Evolutionary conservation across 2,329 filamentous ascomycete genomes (phyloP), one percentile per base, ranked within the genome.

Genomic region (Ophiocordyceps robertsii): DNA sequence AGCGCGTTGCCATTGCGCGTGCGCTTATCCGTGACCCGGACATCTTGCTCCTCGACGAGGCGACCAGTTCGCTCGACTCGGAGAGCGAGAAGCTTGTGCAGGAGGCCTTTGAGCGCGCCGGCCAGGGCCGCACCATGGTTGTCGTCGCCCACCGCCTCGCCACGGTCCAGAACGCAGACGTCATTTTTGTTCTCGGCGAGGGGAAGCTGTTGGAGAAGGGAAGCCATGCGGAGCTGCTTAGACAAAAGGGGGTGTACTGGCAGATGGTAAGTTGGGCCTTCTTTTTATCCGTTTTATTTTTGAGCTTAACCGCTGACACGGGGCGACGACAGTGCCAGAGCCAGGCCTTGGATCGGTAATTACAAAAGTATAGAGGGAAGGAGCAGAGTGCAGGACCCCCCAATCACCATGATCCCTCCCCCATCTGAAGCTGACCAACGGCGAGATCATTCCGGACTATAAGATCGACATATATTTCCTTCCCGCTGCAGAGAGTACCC

Each of bases 81-180:
- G 74, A 79, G 53, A 71, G 70, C 37, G 73, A 77, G 58, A 68
- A 73, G 55, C 63, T 77, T n/a, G 73, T 78, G 4, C 75, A 89
- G 58, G 67, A 65, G 1, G 82, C 82, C 0, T 77, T 89, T 53
- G 80, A 86, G 64, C 67, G 67, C 36, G 77, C 76, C 0, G 70
- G 69, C 4, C 67, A 69, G 48, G 73, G 73, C 3, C 63, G 73
- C 8, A 79, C 85, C 2, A 84, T 84, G 46, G 67, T 92, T 3
- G 82, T 83, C 3, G 83, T 92, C 11, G 85, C 85, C 1, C 85
- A 90, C 57, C 69, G 84, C 13, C 66, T 90, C 39, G 80, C 80
- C 0, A 90, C 82, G 12, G 78, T 89, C 17, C 83, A 84, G 58
- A 82, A 88, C 50, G 82, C 84, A 1, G 80, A 90, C 56, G 65